Base-by-base conservation (phyloP, 352 stramenopile species). In the Pythium apleroticum region DNA sequence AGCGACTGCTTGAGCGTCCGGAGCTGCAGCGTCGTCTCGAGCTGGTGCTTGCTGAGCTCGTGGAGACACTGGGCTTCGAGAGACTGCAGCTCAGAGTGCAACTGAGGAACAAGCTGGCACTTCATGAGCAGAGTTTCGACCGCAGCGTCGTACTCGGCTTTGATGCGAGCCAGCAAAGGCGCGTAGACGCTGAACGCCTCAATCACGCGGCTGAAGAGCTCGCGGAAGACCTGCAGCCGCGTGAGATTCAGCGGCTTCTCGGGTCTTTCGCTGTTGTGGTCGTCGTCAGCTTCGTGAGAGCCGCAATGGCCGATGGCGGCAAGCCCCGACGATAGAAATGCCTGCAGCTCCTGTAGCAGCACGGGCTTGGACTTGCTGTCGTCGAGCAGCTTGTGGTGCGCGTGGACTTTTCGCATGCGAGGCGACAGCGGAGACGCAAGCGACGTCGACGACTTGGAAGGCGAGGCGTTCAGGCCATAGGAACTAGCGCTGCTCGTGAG, bases 121-220 rank as follows among this genome's bases (percentile, higher is more conserved):
- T 77, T 65, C 20, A 62, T 30, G 7, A 77, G 31, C 22, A 89
- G 52, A 19, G 46, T 25, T 20, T 65, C 53, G 31, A 88, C 68
- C 19, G 72, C 71, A 5, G 54, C 45, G 50, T 93, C 84, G 54
- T 93, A 91, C 24, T 90, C 84, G 53, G 80, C 68, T 31, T 87
- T 74, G 56, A 93, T 81, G 20, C 74, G 70, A n/a, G 77, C 59
- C 30, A 93, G 48, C n/a, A 90, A 52, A 1, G 81, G 81, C 11
- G 80, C 73, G 50, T 90, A 92, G 22, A 89, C 77, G 15, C 56
- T 89, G 60, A 92, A 92, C 20, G 73, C 67, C 12, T 73, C 72
- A 22, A 90, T 89, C 0, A 90, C 43, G 14, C 73, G 72, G 33
- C 76, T 48, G 12, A 92, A 86, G 2, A 79, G 60, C 52, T 81